Percentiles rank a stretch among this genome's conserved stretches.
Conservation (phyloP, 345 rosid species). For the Punica granatum region DNA sequence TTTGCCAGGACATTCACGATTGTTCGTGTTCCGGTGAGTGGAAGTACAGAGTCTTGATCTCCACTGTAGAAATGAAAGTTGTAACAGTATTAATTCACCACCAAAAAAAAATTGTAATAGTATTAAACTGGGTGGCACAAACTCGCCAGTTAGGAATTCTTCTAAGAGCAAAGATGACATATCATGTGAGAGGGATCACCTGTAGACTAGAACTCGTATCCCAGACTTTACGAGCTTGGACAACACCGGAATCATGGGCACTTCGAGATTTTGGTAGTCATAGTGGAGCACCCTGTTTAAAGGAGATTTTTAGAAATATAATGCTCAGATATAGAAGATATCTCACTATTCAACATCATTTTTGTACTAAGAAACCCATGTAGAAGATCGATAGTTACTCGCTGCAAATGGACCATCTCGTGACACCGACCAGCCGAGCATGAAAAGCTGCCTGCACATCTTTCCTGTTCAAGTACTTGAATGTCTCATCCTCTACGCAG, state of each 20-base stretch:
- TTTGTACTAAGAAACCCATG: not conserved
- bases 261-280: constrained; percentile 24
- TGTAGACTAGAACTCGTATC: constrained; percentile 37
- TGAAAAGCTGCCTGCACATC: constrained; percentile 47
- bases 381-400: constrained; percentile 16
- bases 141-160: not conserved
- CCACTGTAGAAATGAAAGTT: too few relatives aligned
- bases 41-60: constrained; percentile 23
- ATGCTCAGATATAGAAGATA: not conserved
- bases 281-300: constrained; percentile 25
- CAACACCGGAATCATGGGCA: constrained; percentile 29
- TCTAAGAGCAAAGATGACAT: not conserved
- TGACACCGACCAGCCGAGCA: constrained; percentile 35
- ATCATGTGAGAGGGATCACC: constrained; percentile 14
- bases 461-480: constrained; percentile 39
- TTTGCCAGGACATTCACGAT: constrained; percentile 32
- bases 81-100: too few relatives aligned
- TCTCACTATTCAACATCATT: not conserved
- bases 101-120: not conserved
- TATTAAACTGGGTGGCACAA: not conserved
- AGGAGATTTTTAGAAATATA: not conserved
- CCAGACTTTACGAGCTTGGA: constrained; percentile 27
- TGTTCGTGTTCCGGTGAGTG: constrained; percentile 29
- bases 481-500: constrained; percentile 32
- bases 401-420: constrained; percentile 35